Evolutionary conservation across 2,329 filamentous ascomycete genomes (phyloP).

Genomic region (Ilyonectria mors-panacis): DNA sequence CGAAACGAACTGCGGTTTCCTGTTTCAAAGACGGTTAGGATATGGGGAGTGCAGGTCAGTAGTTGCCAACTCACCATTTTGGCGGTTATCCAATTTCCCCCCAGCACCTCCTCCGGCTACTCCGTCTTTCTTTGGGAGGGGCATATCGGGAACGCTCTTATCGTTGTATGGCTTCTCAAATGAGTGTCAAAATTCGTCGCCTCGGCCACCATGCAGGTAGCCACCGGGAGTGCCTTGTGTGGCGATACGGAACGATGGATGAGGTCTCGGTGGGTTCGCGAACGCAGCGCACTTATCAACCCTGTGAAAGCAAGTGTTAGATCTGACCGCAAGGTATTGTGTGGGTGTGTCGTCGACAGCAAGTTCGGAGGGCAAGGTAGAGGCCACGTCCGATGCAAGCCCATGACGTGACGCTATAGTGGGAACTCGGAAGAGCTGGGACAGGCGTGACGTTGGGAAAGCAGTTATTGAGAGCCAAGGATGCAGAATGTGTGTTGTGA

Average conservation of each 20-base stretch:
- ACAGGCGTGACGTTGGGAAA: background rate
- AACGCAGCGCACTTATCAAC: conserved; percentile 35
- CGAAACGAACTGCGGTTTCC: conserved; percentile 80
- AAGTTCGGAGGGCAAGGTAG: conserved; percentile 28
- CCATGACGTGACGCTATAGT: conserved; percentile 43
- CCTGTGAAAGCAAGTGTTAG: conserved; percentile 30
- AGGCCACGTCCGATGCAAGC: conserved; percentile 38
- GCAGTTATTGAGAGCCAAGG: background rate
- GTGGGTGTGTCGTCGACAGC: conserved; percentile 1
- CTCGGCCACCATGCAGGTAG: conserved; percentile 46
- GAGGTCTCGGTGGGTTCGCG: conserved; percentile 32
- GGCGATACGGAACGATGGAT: conserved; percentile 34
- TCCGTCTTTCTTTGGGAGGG: conserved; percentile 58
- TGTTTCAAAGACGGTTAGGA: conserved; percentile 54
- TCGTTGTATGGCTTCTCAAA: conserved; percentile 44
- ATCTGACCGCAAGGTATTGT: conserved; percentile 1
- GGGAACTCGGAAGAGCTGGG: background rate
- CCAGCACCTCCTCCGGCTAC: conserved; percentile 50
- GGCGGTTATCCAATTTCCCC: conserved; percentile 50
- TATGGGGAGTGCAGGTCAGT: conserved; percentile 1
- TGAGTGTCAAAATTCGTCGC: conserved; percentile 39
- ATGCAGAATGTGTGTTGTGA: conserved; percentile 18
- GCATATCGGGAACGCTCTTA: conserved; percentile 51
- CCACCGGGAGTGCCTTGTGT: conserved; percentile 34
- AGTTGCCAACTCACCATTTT: conserved; percentile 54